phyloP scores from a whole-genome alignment of 345 rosid genomes.

The Xanthoceras sorbifolium region DNA sequence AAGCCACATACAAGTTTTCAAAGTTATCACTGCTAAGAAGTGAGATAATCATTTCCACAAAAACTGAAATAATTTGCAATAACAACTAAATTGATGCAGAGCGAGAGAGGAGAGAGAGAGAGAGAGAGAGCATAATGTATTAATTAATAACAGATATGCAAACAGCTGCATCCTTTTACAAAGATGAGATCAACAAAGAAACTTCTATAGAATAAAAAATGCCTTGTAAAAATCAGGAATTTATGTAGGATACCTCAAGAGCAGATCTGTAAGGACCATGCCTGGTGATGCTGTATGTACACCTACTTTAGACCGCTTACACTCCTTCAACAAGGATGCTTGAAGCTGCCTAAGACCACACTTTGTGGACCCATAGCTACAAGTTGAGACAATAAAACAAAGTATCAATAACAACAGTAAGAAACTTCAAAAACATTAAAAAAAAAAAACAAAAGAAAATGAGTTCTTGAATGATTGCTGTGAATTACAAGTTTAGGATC shows the following conservation, averaged over 20 bases:
- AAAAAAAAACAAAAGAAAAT: background rate
- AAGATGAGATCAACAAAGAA: background rate
- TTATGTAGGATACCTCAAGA: constrained; percentile 56
- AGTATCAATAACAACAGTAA: constrained; percentile 1
- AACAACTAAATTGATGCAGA: background rate
- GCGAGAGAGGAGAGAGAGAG: background rate
- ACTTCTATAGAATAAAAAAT: background rate
- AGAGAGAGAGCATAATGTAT: background rate
- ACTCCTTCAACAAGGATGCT: constrained; percentile 78
- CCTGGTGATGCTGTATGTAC: constrained; percentile 96
- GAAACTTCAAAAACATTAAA: background rate
- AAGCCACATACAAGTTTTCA: background rate
- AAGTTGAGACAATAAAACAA: constrained; percentile 24
- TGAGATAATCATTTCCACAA: background rate
- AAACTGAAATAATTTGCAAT: background rate
- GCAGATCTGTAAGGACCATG: constrained; percentile 94
- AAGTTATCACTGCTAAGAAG: background rate
- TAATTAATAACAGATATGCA: background rate
- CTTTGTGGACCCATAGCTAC: constrained; percentile 91
- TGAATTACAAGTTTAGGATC: background rate
- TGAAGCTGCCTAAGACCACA: constrained; percentile 97
- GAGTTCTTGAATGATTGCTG: background rate
- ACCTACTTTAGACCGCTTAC: constrained; percentile 80
- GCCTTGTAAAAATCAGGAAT: background rate
- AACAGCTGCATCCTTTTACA: background rate